Conservation (phyloP, 2,329 filamentous ascomycete species). For the Mariannaea elegans region DNA sequence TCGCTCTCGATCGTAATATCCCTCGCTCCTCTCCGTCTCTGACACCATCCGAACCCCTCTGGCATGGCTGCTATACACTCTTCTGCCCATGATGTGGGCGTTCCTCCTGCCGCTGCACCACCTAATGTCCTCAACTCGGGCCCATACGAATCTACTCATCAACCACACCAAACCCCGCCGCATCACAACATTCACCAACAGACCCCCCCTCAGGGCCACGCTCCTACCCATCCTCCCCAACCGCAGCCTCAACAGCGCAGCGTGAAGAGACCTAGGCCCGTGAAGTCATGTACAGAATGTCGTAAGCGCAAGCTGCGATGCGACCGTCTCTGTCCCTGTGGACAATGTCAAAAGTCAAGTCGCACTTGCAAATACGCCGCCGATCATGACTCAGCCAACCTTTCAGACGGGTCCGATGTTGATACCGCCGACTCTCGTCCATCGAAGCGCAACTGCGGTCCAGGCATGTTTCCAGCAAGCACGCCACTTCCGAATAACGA, state of each 20-base stretch:
- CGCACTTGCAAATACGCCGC: slow-evolving; percentile 62
- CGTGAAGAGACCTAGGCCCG: slow-evolving; percentile 63
- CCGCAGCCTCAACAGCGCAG: slow-evolving; percentile 48
- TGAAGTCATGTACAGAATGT: slow-evolving; percentile 66
- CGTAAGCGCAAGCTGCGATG: slow-evolving; percentile 66
- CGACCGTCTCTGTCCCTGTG: slow-evolving; percentile 64
- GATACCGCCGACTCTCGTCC: slow-evolving; percentile 49
- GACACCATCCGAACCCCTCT: slow-evolving; percentile 20
- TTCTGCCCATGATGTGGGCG: slow-evolving; percentile 34
- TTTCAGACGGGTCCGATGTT: slow-evolving; percentile 60
- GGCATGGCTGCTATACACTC: slow-evolving; percentile 38
- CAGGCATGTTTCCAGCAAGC: slow-evolving; percentile 35
- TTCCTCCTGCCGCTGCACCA: slow-evolving; percentile 25
- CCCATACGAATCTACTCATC: slow-evolving; percentile 36
- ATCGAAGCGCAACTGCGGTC: slow-evolving; percentile 49
- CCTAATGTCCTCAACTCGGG: slow-evolving; percentile 29
- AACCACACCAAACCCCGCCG: slow-evolving; percentile 39
- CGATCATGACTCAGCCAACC: slow-evolving; percentile 56
- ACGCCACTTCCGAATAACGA: slow-evolving; percentile 38
- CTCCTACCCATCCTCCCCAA: slow-evolving; percentile 29
- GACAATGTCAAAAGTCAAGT: slow-evolving; percentile 66
- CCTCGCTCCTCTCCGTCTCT: slow-evolving; percentile 5
- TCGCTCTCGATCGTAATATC: slow-evolving; percentile 4
- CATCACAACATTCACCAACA: slow-evolving; percentile 41
- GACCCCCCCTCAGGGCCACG: slow-evolving; percentile 36